A percentile compares a stretch with the other conserved stretches of the same genome.
phyloP scores from a whole-genome alignment of 495 filamentous ascomycete genomes.

The Apiosordaria backusii region DNA sequence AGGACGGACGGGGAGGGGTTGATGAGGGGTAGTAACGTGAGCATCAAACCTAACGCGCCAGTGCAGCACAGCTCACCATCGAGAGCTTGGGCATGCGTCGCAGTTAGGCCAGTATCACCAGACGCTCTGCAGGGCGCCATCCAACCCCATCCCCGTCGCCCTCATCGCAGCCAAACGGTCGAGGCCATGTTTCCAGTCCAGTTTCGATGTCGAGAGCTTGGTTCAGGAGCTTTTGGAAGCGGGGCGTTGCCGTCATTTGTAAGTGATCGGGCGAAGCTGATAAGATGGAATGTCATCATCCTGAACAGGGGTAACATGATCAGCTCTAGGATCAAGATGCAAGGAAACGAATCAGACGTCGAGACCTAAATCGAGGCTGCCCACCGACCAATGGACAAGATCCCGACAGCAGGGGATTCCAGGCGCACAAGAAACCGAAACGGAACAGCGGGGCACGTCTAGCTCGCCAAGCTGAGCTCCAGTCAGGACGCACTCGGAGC shows the following conservation, averaged over 20 bases:
- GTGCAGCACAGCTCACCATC: slow-evolving; percentile 17
- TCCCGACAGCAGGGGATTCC: slow-evolving; percentile 4
- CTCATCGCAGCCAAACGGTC: not conserved
- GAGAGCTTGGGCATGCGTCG: slow-evolving; percentile 14
- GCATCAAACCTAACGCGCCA: slow-evolving; percentile 23
- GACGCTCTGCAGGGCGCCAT: not conserved
- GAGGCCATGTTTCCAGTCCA: not conserved
- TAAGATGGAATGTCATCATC: slow-evolving; percentile 26
- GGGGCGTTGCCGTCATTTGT: not conserved
- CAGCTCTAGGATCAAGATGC: slow-evolving; percentile 21
- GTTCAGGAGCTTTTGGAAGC: not conserved
- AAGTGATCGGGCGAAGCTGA: slow-evolving; percentile 7
- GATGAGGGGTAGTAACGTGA: slow-evolving; percentile 23
- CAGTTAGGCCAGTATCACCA: not conserved
- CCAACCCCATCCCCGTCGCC: not conserved
- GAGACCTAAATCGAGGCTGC: not conserved
- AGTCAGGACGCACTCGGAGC: not conserved
- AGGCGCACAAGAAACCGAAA: not conserved
- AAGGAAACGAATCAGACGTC: slow-evolving; percentile 22
- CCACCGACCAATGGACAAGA: slow-evolving; percentile 24
- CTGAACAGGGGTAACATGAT: slow-evolving; percentile 24
- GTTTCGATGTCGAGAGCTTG: not conserved
- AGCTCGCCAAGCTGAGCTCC: slow-evolving; percentile 6
- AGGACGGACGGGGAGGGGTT: slow-evolving; percentile 16
- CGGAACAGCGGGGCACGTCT: not conserved